Base-by-base conservation (phyloP, 2,329 filamentous ascomycete genomes). In the Claviceps humidiphila region DNA sequence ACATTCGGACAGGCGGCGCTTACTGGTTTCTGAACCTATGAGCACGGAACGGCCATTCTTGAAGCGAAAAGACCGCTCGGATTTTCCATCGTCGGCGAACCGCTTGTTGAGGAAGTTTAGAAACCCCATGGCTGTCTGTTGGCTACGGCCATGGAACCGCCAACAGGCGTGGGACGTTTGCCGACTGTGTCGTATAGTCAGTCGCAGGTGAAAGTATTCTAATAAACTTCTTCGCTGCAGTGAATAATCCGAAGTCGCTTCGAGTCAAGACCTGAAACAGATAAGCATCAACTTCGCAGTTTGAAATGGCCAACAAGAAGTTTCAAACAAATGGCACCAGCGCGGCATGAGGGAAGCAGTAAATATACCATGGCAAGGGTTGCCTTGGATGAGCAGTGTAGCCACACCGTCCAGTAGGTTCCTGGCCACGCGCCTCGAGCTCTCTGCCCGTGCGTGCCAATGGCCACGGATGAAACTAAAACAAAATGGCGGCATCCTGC, bases 401-500 rank as follows among this genome's bases (percentile, higher is more conserved):
- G 8, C 14, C 30, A 41, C 50, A 17, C 9, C 20, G 42, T 39
- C 22, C 9, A n/a, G 37, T 39, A 14, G 39, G 39, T 34, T 44
- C 49, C 52, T 53, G 47, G 34, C 37, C 22, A 34, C n/a, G 16
- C 39, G 47, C 30, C 43, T 46, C 38, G 20, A 37, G 34, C 38
- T 51, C 11, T 51, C 17, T 47, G 40, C 49, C 22, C 17, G 50
- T 52, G 45, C 26, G 8, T 9, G 26, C 30, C 30, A 34, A 9
- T 34, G 30, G 30, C 49, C 43, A 49, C 50, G 46, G 42, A 50
- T 38, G 34, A 41, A 47, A 47, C 17, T 46, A 51, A 47, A 45
- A 50, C 22, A 16, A 43, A 37, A 41, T 52, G 41, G 53, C 53
- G 53, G 53, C 49, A 54, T 47, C 34, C 16, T 52, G 45, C 53